Percentiles rank a stretch among this genome's conserved stretches.
Evolutionary conservation across 2,329 filamentous ascomycete species (phyloP).

Genomic region (Hypoxylon sp.): DNA sequence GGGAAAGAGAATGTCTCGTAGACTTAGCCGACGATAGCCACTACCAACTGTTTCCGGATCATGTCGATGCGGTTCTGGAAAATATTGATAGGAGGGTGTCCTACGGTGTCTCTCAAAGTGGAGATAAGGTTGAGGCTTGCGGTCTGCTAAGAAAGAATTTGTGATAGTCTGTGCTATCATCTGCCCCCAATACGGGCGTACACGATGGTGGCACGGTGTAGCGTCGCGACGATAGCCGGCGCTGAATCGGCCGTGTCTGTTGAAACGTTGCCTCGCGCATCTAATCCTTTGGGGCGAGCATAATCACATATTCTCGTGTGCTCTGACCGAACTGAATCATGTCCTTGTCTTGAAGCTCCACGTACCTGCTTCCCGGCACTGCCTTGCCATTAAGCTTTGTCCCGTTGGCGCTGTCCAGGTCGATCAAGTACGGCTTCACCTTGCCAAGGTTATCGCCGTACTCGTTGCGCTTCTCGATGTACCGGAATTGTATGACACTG

Average conservation of each 20-base stretch:
- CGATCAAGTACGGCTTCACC: conserved; percentile 89
- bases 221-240: conserved; percentile 16
- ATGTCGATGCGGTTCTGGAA: conserved; percentile 12
- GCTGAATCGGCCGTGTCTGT: conserved; percentile 20
- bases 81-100: conserved; percentile 10
- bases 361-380: conserved; percentile 80
- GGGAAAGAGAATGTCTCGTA: conserved; percentile 41
- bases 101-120: conserved; percentile 2
- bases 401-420: conserved; percentile 93
- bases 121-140: conserved; percentile 16
- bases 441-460: conserved; percentile 84
- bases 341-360: conserved; percentile 90
- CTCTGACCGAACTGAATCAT: conserved; percentile 89
- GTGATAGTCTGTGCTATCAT: conserved; percentile 13
- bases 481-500: conserved; percentile 92
- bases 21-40: conserved; percentile 47
- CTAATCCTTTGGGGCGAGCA: conserved; percentile 72
- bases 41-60: conserved; percentile 9
- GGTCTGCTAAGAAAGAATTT: conserved; percentile 13
- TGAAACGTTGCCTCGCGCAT: conserved; percentile 8
- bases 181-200: conserved; percentile 8
- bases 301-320: conserved; percentile 93
- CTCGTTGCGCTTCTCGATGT: conserved; percentile 85
- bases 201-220: conserved; percentile 28
- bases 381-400: conserved; percentile 82